Base-by-base conservation (phyloP, 192 early-diverging fungal genomes). In the Chytriomyces sp. region DNA sequence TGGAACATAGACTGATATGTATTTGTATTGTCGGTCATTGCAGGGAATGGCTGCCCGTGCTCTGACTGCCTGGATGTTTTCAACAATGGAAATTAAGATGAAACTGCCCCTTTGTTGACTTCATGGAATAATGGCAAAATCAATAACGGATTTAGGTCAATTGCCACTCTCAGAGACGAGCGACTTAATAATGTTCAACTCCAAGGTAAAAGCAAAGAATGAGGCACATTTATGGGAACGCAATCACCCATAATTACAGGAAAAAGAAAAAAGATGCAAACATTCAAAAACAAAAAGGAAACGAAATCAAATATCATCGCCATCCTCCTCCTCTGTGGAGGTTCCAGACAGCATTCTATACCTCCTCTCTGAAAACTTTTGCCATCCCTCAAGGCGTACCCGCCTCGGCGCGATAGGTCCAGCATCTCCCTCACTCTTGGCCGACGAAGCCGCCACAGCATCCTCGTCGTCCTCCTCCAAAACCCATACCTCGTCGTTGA, bases 401-500 rank as follows among this genome's bases (percentile, higher is more conserved):
- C 44, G 44, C 44, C 44, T 49, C 22, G 12, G 44, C 2, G 44
- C 0, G 14, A 49, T 49, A 49, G 44, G 22, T 19, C 12, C 44
- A 49, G 22, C 56, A 58, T 32, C 56, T 22, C 22, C 26, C 56
- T 32, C 17, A 12, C 56, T 28, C 1, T 32, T 26, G 40, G 8
- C 66, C 6, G 66, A 31, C 14, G 33, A n/a, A n/a, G 36, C 63
- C 10, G 37, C 32, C 22, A 34, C 66, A 3, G 38, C 52, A 22
- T 60, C 70, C 32, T 33, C 61, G 17, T 63, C 72, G 22, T 49
- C 44, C 32, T 73, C 72, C n/a, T 66, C 64, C 32, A 32, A 39
- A 3, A 66, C 39, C 74, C 74, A 75, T 3, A 68, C 57, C 39
- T 68, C 74, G 39, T 75, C 64, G 7, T 64, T 53, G 39, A 75